A percentile compares a stretch with the other conserved stretches of the same genome.
phyloP scores from a whole-genome alignment of 2,329 filamentous ascomycete species.

The Pseudocercospora vitis region DNA sequence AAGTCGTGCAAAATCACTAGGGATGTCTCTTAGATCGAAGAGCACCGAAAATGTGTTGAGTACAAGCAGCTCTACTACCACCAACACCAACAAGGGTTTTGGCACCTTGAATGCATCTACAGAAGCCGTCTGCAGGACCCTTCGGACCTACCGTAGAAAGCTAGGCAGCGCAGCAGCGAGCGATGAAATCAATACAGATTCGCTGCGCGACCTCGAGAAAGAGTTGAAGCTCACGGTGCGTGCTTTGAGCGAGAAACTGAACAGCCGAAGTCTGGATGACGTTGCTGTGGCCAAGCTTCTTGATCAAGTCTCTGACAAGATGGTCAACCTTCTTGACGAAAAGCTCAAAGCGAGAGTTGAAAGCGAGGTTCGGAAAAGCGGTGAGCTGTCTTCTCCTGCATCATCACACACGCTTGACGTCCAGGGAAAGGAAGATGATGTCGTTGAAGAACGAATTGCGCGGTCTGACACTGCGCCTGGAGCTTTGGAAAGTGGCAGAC shows the following conservation, averaged over 20 bases:
- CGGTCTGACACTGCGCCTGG: slow-evolving; percentile 23
- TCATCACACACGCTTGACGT: slow-evolving; percentile 7
- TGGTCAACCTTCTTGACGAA: slow-evolving; percentile 71
- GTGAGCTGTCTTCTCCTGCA: slow-evolving; percentile 13
- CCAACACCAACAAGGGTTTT: slow-evolving; percentile 42
- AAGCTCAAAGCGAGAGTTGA: slow-evolving; percentile 56
- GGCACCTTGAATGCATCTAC: slow-evolving; percentile 54
- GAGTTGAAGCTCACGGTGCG: slow-evolving; percentile 54
- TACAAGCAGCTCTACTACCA: slow-evolving; percentile 25
- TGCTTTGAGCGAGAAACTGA: slow-evolving; percentile 45
- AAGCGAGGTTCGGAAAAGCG: slow-evolving; percentile 15
- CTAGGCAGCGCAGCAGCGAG: slow-evolving; percentile 46
- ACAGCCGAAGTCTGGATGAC: slow-evolving; percentile 45
- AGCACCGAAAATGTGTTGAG: slow-evolving; percentile 39
- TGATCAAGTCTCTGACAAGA: slow-evolving; percentile 72
- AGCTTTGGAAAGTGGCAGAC: slow-evolving; percentile 14
- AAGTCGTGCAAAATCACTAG: slow-evolving; percentile 48
- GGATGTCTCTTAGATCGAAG: slow-evolving; percentile 52
- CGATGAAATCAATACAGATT: slow-evolving; percentile 48
- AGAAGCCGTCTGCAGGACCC: slow-evolving; percentile 58
- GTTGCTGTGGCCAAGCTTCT: slow-evolving; percentile 57
- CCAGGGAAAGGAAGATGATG: slow-evolving; percentile 12
- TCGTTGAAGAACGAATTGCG: slow-evolving; percentile 11
- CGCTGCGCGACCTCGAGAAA: slow-evolving; percentile 56
- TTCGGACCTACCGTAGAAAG: slow-evolving; percentile 61